phyloP scores from a whole-genome alignment of 169 alveolate genomes.

The Plasmodium gonderi region DNA sequence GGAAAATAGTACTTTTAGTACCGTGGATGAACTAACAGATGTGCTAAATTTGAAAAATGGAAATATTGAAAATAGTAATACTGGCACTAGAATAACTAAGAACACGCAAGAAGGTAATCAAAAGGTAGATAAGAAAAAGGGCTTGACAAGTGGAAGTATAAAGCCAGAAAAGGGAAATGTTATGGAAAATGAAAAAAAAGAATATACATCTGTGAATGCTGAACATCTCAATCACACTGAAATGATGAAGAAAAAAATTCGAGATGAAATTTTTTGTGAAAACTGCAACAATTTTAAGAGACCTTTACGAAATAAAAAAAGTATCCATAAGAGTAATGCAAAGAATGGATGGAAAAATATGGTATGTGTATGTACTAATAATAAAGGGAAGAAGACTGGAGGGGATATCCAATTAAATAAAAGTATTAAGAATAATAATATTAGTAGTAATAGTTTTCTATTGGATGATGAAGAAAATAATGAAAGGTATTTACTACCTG shows the following conservation, averaged over 20 bases:
- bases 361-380: too few relatives aligned
- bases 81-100: not conserved
- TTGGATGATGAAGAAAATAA: not conserved
- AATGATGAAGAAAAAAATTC: too few relatives aligned
- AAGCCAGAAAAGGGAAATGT: not conserved
- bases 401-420: too few relatives aligned
- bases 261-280: too few relatives aligned
- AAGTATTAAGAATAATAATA: not conserved
- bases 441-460: not conserved
- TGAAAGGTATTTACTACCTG: slow-evolving; percentile 21
- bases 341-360: too few relatives aligned
- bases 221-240: too few relatives aligned
- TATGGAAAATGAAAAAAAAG: not conserved
- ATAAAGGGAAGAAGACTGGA: too few relatives aligned
- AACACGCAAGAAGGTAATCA: not conserved
- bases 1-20: not conserved
- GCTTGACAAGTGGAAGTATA: not conserved
- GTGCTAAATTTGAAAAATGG: not conserved
- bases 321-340: too few relatives aligned
- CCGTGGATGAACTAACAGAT: not conserved
- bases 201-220: not conserved
- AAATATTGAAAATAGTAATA: not conserved
- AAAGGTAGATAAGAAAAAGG: not conserved
- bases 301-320: too few relatives aligned
- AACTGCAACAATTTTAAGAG: too few relatives aligned